phyloP scores from a whole-genome alignment of 2,329 filamentous ascomycete genomes.

The Pseudogymnoascus destructans region DNA sequence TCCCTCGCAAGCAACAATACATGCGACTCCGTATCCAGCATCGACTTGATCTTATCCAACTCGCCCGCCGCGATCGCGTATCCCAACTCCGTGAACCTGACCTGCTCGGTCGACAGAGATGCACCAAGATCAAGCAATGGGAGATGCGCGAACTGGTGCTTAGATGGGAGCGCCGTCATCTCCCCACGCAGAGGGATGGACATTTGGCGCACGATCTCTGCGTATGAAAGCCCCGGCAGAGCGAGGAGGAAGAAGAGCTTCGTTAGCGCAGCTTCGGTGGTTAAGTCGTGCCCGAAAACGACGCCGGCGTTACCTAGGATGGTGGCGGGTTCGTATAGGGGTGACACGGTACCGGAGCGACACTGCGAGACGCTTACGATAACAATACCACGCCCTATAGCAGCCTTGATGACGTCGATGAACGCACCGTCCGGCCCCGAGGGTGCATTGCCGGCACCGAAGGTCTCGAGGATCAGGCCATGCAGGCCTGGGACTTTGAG shows the following conservation, averaged over 20 bases:
- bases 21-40: constrained; percentile 23
- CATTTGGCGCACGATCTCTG: constrained; percentile 50
- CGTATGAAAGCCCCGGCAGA: constrained; percentile 40
- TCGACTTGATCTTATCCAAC: constrained; percentile 28
- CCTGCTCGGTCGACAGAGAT: constrained; percentile 38
- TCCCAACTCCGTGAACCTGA: constrained; percentile 45
- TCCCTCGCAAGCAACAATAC: constrained; percentile 26
- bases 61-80: constrained; percentile 51
- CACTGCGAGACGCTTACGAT: constrained; percentile 62
- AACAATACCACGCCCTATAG: constrained; percentile 52
- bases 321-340: constrained; percentile 45
- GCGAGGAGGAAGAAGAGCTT: constrained; percentile 43
- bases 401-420: constrained; percentile 48
- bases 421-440: constrained; percentile 45
- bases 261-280: constrained; percentile 38
- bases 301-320: constrained; percentile 53
- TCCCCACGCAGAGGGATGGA: constrained; percentile 50
- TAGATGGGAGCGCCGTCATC: constrained; percentile 35
- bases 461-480: constrained; percentile 57
- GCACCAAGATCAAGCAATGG: constrained; percentile 30
- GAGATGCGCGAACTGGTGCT: constrained; percentile 32
- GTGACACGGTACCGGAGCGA: constrained; percentile 39
- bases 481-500: constrained; percentile 47
- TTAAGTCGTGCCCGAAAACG: constrained; percentile 56
- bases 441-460: constrained; percentile 59